Evolutionary conservation across 805 yeast genomes (phyloP), one percentile per base, ranked within the genome.

Genomic region (Ogataea corticis): DNA sequence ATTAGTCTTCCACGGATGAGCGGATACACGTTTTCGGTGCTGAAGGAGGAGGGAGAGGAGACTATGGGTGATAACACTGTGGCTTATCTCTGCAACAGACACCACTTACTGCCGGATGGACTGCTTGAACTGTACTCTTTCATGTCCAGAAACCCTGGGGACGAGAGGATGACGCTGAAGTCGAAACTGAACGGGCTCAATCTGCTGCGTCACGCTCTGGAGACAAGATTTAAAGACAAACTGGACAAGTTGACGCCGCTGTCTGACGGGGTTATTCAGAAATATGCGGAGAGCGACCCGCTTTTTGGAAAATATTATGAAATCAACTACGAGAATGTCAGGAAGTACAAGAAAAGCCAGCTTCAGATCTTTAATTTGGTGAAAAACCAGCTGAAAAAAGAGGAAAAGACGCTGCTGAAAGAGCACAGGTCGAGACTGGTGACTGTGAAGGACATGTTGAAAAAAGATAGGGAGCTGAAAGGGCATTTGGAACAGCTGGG

Each of bases 181-280:
- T 73, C 77, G 68, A 63, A 70, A 41, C 63, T 86, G n/a, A 82
- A 80, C 38, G 94, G 91, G 0, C 57, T 82, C 29, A 78, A 73
- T 52, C 75, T 80, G 48, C 61, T 86, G 36, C 62, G 76, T 15
- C 57, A 63, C n/a, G 83, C 87, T 2, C 50, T 85, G 10, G 75
- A 72, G 25, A 61, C 72, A 28, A 85, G 83, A 52, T 64, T 58
- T 42, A 55, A 51, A 27, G 57, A 57, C 11, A 52, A 52, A 13
- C 27, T 57, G 36, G 56, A 52, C 40, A 38, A 42, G 12, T 33
- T 57, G 12, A 23, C 48, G 0, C 39, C 52, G 11, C 33, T 48
- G 11, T 19, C 46, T 3, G 30, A n/a, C 2, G 41, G 36, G 3
- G 32, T 23, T 13, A 28, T 47, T 19, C 31, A 28, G 16, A 16